Evolutionary conservation across 352 stramenopile species (phyloP).

Genomic region (Pythium brachiatum): DNA sequence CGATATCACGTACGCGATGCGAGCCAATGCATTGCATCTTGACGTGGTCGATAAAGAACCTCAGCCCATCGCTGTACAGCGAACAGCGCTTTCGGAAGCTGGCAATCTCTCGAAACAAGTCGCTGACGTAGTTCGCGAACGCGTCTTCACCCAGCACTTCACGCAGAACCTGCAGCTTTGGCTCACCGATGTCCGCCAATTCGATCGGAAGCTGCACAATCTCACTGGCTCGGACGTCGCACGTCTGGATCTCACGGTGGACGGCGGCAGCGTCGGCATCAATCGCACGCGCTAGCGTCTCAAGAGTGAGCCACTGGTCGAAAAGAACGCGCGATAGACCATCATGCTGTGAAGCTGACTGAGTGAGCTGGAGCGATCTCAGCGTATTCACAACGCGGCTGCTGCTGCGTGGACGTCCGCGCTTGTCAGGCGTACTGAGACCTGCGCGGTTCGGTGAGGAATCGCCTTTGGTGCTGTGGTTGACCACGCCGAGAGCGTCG

Average conservation of each 20-base stretch:
- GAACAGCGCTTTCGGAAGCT: conserved; percentile 30
- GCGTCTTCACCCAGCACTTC: conserved; percentile 43
- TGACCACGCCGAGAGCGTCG: conserved; percentile 14
- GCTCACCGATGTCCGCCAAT: conserved; percentile 9
- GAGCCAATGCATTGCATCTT: conserved; percentile 21
- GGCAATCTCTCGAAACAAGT: conserved; percentile 41
- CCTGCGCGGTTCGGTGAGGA: neutral
- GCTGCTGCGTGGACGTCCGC: neutral
- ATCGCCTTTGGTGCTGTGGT: neutral
- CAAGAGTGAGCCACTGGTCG: conserved; percentile 26
- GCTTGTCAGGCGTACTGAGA: neutral
- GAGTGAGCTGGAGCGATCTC: conserved; percentile 20
- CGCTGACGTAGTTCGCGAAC: conserved; percentile 41
- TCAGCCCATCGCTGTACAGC: conserved; percentile 33
- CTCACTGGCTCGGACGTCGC: conserved; percentile 20
- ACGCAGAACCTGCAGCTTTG: conserved; percentile 49
- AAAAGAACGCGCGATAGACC: conserved; percentile 12
- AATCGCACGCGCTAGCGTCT: conserved; percentile 13
- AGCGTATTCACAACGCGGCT: conserved; percentile 21
- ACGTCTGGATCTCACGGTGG: conserved; percentile 22
- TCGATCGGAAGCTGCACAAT: conserved; percentile 19
- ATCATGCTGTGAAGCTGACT: neutral
- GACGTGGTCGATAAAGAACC: conserved; percentile 26
- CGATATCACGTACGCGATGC: conserved; percentile 11
- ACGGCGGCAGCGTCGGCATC: conserved; percentile 21